Evolutionary conservation across 495 filamentous ascomycete species (phyloP).

Genomic region (Aspergillus sclerotiicarbonarius): DNA sequence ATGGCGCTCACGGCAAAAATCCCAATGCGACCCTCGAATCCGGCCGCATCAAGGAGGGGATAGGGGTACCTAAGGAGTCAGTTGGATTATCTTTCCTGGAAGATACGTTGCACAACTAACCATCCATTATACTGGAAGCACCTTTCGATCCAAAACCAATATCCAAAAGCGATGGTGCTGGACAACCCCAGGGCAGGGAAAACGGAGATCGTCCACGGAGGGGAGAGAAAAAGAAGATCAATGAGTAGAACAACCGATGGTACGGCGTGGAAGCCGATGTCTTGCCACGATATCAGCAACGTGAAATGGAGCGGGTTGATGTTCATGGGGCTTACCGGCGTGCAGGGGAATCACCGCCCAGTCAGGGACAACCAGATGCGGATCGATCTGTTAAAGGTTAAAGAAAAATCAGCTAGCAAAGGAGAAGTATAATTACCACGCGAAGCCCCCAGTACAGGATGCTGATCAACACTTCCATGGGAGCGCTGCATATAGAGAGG

Average conservation of each 20-base stretch:
- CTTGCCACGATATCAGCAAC: conserved; percentile 29
- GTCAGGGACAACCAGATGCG: conserved; percentile 55
- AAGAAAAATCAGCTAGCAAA: conserved; percentile 4
- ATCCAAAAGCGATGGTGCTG: conserved; percentile 62
- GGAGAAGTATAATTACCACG: conserved; percentile 22
- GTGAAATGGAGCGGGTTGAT: not conserved
- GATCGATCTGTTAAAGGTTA: conserved; percentile 55
- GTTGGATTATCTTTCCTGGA: not conserved
- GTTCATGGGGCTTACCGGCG: conserved; percentile 34
- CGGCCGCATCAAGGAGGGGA: conserved; percentile 69
- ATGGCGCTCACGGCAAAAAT: conserved; percentile 69
- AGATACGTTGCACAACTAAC: conserved; percentile 35
- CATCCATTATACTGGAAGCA: conserved; percentile 76
- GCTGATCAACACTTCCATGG: conserved; percentile 77
- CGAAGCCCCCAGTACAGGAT: conserved; percentile 83
- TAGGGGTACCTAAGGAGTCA: conserved; percentile 69
- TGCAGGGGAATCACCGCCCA: conserved; percentile 42
- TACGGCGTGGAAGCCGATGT: conserved; percentile 77
- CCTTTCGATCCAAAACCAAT: conserved; percentile 87
- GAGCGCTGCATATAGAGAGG: conserved; percentile 68
- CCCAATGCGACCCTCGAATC: conserved; percentile 56
- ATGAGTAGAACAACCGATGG: conserved; percentile 68
- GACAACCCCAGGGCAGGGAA: conserved; percentile 62
- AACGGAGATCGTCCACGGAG: conserved; percentile 72
- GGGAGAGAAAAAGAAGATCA: conserved; percentile 73